Percentiles rank a stretch among this genome's conserved stretches.
phyloP scores from a whole-genome alignment of 2,329 filamentous ascomycete genomes.

The Fonsecaea monophora region DNA sequence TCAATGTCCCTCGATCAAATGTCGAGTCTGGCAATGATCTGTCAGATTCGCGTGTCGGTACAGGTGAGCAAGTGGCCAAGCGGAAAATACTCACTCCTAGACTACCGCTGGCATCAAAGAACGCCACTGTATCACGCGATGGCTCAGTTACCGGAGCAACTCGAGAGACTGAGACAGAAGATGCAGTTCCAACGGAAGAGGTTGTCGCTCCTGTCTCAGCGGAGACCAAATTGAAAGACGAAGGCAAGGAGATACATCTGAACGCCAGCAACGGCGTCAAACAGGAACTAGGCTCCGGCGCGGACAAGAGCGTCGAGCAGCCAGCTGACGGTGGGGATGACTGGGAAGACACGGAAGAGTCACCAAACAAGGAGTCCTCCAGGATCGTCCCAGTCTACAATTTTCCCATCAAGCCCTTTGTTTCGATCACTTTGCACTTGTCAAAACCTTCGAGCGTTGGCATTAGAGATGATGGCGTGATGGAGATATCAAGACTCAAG shows the following conservation, averaged over 20 bases:
- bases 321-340: slow-evolving; percentile 71
- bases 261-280: neutral
- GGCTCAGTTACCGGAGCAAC: slow-evolving; percentile 22
- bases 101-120: slow-evolving; percentile 21
- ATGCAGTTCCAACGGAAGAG: slow-evolving; percentile 4
- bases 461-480: slow-evolving; percentile 79
- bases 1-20: slow-evolving; percentile 27
- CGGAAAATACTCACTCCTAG: slow-evolving; percentile 33
- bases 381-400: slow-evolving; percentile 82
- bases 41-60: slow-evolving; percentile 16
- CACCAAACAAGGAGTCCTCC: slow-evolving; percentile 65
- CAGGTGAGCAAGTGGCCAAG: slow-evolving; percentile 22
- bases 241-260: neutral
- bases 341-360: slow-evolving; percentile 82
- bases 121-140: slow-evolving; percentile 30
- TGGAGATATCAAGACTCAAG: slow-evolving; percentile 92
- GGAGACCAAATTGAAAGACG: neutral
- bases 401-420: slow-evolving; percentile 96
- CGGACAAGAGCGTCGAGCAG: slow-evolving; percentile 14
- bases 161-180: slow-evolving; percentile 12
- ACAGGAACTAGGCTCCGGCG: neutral
- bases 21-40: slow-evolving; percentile 26
- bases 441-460: slow-evolving; percentile 63
- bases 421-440: slow-evolving; percentile 76
- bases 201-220: neutral